Evolutionary conservation across 2,329 filamentous ascomycete genomes (phyloP).

Genomic region (Fusarium oligoseptatum): DNA sequence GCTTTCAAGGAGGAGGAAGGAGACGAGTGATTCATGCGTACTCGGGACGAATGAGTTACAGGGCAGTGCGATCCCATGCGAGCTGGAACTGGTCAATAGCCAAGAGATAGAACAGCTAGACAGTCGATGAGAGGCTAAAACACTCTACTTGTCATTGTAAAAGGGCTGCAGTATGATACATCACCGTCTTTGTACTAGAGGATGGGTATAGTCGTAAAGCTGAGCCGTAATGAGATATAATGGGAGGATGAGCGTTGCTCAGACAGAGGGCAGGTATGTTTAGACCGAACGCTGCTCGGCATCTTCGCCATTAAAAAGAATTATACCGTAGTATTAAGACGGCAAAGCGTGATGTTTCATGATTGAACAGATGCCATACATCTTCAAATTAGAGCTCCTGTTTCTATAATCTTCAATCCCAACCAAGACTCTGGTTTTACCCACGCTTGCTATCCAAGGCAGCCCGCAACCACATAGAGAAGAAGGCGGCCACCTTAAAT

Average conservation of each 20-base stretch:
- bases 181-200: neutral
- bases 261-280: neutral
- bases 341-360: neutral
- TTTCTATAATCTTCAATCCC: conserved; percentile 11
- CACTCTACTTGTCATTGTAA: neutral
- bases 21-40: neutral
- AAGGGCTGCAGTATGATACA: neutral
- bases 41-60: neutral
- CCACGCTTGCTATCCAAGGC: conserved; percentile 19
- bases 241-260: neutral
- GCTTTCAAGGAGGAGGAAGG: neutral
- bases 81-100: neutral
- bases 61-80: neutral
- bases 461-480: conserved; percentile 1
- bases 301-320: neutral
- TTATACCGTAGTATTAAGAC: neutral
- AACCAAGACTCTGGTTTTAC: conserved; percentile 1
- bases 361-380: neutral
- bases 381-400: neutral
- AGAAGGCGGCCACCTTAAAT: conserved; percentile 6
- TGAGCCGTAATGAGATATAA: neutral
- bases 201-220: neutral
- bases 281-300: neutral
- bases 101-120: neutral
- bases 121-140: neutral